Percentiles rank a stretch among this genome's conserved stretches.
Conservation (phyloP, 257 asterid genomes). For the Anisodus acutangulus region DNA sequence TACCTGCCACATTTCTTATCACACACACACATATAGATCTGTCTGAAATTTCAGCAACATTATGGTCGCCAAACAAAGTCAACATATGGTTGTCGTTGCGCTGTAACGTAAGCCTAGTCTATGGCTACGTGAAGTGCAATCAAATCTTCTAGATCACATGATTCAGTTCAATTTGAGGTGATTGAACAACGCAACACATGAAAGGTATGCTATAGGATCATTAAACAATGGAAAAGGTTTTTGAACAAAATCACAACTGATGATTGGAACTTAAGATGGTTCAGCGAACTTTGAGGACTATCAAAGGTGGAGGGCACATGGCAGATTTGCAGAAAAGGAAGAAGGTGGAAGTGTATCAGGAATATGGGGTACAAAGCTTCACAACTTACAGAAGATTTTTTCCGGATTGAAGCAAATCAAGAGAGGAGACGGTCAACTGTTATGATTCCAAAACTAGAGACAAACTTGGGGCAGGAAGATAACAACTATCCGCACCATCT, state of each 20-base stretch:
- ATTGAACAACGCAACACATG: background rate
- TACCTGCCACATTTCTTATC: background rate
- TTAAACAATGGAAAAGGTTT: conserved; percentile 9
- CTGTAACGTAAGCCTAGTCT: background rate
- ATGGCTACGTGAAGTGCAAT: background rate
- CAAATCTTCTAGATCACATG: background rate
- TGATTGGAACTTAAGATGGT: background rate
- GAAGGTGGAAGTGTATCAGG: background rate
- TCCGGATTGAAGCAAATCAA: background rate
- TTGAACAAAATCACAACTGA: background rate
- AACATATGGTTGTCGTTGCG: background rate
- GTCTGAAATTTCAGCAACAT: background rate
- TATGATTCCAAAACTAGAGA: background rate
- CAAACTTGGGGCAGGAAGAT: background rate
- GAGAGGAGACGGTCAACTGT: background rate
- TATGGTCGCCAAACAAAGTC: background rate
- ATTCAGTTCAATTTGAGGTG: background rate
- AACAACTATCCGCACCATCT: background rate
- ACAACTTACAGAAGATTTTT: background rate
- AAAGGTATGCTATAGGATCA: background rate
- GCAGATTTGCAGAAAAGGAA: background rate
- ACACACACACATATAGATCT: background rate
- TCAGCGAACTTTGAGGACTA: background rate
- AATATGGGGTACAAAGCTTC: background rate
- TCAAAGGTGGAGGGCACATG: background rate